Evolutionary conservation across 257 asterid genomes (phyloP), one percentile per base, ranked within the genome.

Genomic region (Ilex asprella): DNA sequence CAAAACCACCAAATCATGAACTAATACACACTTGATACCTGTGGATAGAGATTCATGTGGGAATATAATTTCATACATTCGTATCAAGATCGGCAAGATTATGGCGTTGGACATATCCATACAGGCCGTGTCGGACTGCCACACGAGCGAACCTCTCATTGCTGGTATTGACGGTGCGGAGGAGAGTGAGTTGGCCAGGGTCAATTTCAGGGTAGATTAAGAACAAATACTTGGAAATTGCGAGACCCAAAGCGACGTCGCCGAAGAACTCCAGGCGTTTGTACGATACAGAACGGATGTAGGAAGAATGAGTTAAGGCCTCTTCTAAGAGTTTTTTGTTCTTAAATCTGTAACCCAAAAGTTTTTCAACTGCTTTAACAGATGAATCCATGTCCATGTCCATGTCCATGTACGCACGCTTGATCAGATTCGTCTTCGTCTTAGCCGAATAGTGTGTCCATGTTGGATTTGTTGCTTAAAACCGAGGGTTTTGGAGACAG

Each of bases 251-350:
- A 15, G 81, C 95, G 8, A 86, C 83, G 56, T 86, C 96, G 12
- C 99, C 97, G n/a, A 92, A 62, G 65, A 86, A 83, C 73, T 89
- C 97, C 14, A 92, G 96, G 30, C 99, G 86, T 61, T 92, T 82
- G 62, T 92, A 92, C 15, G 93, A 89, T 12, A 79, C 56, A 0
- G 95, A 77, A 1, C 51, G 78, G 12, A 73, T 50, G 79, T 61
- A 86, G 3, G 99, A 92, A 15, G 97, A 62, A 68, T 86, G 99
- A 6, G 96, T 86, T 14, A 92, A 59, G 9, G 97, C 93, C 8
- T 83, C 94, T 60, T 85, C 91, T 0, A 92, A 80, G 50, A 83
- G 88, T 61, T 75, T 78, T 67, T 44, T 66, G 47, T 82, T 70
- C 10, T 53, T 55, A 69, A 89, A 92, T 0, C 58, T 59, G 74